Conservation (phyloP, 2,329 filamentous ascomycete genomes). For the Cladorrhinum sp. region DNA sequence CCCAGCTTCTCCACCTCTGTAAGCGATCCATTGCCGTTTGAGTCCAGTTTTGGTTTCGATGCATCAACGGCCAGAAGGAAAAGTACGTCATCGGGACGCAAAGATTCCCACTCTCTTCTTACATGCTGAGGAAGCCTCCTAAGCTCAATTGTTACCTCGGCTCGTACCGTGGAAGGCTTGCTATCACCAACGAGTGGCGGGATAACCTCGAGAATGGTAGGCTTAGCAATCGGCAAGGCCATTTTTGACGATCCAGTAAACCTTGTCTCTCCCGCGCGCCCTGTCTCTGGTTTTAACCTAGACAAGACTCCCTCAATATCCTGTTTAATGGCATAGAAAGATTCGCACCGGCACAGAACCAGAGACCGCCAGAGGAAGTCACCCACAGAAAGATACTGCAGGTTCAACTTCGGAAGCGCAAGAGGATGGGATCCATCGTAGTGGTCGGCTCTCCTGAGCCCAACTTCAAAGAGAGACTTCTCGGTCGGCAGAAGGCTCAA, state of each 20-base stretch:
- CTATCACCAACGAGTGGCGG: slow-evolving; percentile 80
- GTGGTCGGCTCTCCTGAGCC: slow-evolving; percentile 74
- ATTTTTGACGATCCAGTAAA: slow-evolving; percentile 89
- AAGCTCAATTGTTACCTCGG: slow-evolving; percentile 82
- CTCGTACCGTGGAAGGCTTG: slow-evolving; percentile 78
- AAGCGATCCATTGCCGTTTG: slow-evolving; percentile 49
- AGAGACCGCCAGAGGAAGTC: slow-evolving; percentile 98
- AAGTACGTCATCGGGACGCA: slow-evolving; percentile 83
- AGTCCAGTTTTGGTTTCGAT: slow-evolving; percentile 46
- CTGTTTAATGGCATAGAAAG: slow-evolving; percentile 90
- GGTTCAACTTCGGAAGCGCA: slow-evolving; percentile 87
- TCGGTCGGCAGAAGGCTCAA: slow-evolving; percentile 84
- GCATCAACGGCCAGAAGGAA: slow-evolving; percentile 79
- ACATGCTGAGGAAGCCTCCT: slow-evolving; percentile 72
- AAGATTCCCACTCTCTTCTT: slow-evolving; percentile 82
- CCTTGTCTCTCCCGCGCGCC: slow-evolving; percentile 60
- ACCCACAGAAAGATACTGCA: slow-evolving; percentile 91
- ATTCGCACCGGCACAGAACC: slow-evolving; percentile 81
- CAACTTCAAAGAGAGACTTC: slow-evolving; percentile 71
- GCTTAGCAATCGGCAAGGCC: slow-evolving; percentile 82
- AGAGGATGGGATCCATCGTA: slow-evolving; percentile 87
- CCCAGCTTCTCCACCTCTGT: slow-evolving; percentile 61
- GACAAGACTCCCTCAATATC: slow-evolving; percentile 82
- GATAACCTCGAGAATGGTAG: slow-evolving; percentile 81
- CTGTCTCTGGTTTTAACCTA: slow-evolving; percentile 68